phyloP scores from a whole-genome alignment of 2,329 filamentous ascomycete genomes.

The Sporothrix brasiliensis region DNA sequence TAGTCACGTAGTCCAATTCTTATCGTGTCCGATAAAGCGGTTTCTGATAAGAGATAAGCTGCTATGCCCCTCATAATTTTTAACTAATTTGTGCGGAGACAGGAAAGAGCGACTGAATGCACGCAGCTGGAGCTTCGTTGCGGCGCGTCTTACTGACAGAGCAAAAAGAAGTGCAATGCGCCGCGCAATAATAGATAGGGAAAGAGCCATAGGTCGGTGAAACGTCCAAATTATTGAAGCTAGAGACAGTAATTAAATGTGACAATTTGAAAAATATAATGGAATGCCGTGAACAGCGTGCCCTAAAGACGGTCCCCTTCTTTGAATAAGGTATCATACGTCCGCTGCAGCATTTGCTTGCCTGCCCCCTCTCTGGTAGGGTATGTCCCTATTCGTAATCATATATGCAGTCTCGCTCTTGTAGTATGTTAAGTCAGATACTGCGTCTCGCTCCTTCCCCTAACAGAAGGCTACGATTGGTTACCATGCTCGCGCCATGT shows the following conservation, averaged over 20 bases:
- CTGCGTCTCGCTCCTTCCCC: not conserved
- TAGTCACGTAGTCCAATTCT: not conserved
- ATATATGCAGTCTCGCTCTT: not conserved
- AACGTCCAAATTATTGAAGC: too few relatives aligned
- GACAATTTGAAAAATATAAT: too few relatives aligned
- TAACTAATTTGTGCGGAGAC: conserved; percentile 6
- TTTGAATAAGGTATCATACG: too few relatives aligned
- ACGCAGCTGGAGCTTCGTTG: not conserved
- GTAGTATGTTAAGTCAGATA: not conserved
- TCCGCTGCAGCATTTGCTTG: too few relatives aligned
- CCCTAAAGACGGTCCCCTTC: too few relatives aligned
- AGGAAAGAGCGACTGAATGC: not conserved
- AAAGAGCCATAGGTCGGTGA: not conserved
- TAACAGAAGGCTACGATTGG: not conserved
- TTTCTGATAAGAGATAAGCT: not conserved
- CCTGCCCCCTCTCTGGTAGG: not conserved
- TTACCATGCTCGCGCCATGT: conserved; percentile 1
- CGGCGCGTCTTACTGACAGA: not conserved
- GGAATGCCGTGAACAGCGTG: too few relatives aligned
- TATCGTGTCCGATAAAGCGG: conserved; percentile 8
- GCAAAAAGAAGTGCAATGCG: not conserved
- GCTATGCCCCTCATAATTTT: conserved; percentile 22
- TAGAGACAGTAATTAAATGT: too few relatives aligned
- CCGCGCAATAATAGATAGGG: not conserved
- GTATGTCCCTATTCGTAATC: not conserved